Conservation (phyloP, 73 alveolate species). For the Vitrella brassicaformis region DNA sequence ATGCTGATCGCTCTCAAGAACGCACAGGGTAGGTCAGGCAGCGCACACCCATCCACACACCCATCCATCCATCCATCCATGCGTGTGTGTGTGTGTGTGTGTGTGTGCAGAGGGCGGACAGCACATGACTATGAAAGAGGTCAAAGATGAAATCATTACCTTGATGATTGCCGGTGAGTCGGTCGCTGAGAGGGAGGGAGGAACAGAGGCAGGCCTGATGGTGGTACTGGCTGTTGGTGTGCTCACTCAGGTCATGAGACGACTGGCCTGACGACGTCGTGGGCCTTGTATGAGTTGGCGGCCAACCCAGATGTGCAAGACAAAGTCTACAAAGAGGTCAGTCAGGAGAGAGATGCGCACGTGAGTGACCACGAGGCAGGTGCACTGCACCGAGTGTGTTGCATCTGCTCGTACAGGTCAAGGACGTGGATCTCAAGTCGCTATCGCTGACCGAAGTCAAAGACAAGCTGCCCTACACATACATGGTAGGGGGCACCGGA, state of each 20-base stretch:
- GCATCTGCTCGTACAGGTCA: slow-evolving; percentile 2
- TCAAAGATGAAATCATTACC: slow-evolving; percentile 13
- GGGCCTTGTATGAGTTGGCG: slow-evolving; percentile 19
- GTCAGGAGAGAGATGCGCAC: no score
- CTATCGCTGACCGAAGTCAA: slow-evolving; percentile 8
- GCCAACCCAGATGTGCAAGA: background rate
- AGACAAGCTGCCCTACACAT: slow-evolving; percentile 15
- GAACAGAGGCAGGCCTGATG: no score
- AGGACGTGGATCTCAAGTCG: slow-evolving; percentile 1
- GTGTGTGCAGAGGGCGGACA: no score
- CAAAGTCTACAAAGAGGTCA: background rate
- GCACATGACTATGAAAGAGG: no score
- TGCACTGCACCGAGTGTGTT: no score
- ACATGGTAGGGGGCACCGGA: slow-evolving; percentile 6
- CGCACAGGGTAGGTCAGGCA: no score
- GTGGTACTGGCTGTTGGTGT: no score
- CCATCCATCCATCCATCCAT: no score
- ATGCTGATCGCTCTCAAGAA: slow-evolving; percentile 14
- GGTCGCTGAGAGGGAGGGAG: no score
- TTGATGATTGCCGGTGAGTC: slow-evolving; percentile 7
- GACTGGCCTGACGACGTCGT: slow-evolving; percentile 19
- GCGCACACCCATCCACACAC: no score
- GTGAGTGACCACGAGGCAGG: no score
- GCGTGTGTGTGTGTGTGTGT: no score
- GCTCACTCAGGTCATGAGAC: slow-evolving; percentile 35